Base-by-base conservation (phyloP, 257 asterid species). In the Lavandula angustifolia region DNA sequence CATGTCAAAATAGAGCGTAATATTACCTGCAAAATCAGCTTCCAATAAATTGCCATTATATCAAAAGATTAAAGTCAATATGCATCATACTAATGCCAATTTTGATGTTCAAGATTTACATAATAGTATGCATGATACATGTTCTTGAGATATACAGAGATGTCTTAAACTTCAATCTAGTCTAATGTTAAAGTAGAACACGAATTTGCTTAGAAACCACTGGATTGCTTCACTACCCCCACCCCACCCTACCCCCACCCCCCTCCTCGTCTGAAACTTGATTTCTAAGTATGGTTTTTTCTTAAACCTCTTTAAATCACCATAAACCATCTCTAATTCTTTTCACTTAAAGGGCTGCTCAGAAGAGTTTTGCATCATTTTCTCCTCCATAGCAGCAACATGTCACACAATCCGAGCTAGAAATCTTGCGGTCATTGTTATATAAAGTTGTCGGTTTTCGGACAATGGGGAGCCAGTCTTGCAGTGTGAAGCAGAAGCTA, bases 391-490 rank as follows among this genome's bases (percentile, higher is more conserved):
- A 43, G 38, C 59, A 13, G 4, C 34, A 63, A 43, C 43, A 54
- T 73, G 60, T 54, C 27, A 10, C 49, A 34, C 6, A 35, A 35
- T 33, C 38, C 49, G 60, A 59, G 70, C 75, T 46, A 41, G 43
- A 68, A 53, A 67, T 31, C 55, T 14, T 44, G 42, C 44, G 31
- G 66, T 60, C 78, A 62, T 51, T 52, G 34, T 48, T 63, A n/a
- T n/a, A n/a, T n/a, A 63, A 27, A 27, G 9, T 10, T 54, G 68
- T 48, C 51, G 50, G 31, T 41, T 8, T 14, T 9, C 16, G 49
- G 46, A 12, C 48, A 68, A 88, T 91, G 97, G 95, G 95, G 38
- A 83, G 88, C 11, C 86, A 81, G 4, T 82, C 95, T 35, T 76
- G 84, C 75, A 71, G 79, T 73, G 81, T 69, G 60, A 84, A 85